Percentiles rank a stretch among this genome's conserved stretches.
These are phyloP conservation scores for Fusarium sp. DNA, from an alignment of 2,329 filamentous ascomycete genomes.

Conservation along the genomic window DNA sequence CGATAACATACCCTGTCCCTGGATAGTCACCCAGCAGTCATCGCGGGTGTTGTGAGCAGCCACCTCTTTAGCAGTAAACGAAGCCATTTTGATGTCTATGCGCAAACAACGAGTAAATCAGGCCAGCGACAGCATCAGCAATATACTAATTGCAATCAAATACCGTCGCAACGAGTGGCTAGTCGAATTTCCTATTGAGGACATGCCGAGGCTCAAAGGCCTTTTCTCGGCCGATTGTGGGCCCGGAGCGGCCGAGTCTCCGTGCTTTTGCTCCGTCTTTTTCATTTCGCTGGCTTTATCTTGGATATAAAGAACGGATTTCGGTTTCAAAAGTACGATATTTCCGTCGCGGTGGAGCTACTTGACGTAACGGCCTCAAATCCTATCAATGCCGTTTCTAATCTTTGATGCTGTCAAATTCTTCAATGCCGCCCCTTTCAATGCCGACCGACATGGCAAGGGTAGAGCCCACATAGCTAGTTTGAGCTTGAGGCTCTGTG, in stretches of 20 bases:
- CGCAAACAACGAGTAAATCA: neutral
- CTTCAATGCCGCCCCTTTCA: constrained; percentile 21
- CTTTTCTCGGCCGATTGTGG: constrained; percentile 41
- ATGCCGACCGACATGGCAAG: constrained; percentile 17
- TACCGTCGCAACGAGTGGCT: constrained; percentile 7
- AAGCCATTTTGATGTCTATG: constrained; percentile 19
- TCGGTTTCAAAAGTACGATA: constrained; percentile 6
- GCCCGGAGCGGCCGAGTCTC: constrained; percentile 31
- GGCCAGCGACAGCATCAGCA: neutral
- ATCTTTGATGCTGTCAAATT: constrained; percentile 10
- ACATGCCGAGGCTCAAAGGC: constrained; percentile 34
- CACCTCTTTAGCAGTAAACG: constrained; percentile 55
- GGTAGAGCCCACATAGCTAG: constrained; percentile 17
- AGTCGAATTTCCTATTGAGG: constrained; percentile 8
- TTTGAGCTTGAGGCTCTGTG: constrained; percentile 10
- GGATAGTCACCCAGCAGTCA: constrained; percentile 66
- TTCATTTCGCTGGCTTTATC: constrained; percentile 7
- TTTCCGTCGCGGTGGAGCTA: neutral
- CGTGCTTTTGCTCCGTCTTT: constrained; percentile 14
- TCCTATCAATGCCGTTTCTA: neutral
- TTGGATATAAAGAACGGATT: constrained; percentile 21
- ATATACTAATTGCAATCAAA: constrained; percentile 29
- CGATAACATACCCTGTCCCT: constrained; percentile 62
- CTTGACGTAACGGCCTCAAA: neutral
- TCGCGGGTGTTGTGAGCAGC: constrained; percentile 59